phyloP scores from a whole-genome alignment of 2,329 filamentous ascomycete species.

The Coniella vitis region DNA sequence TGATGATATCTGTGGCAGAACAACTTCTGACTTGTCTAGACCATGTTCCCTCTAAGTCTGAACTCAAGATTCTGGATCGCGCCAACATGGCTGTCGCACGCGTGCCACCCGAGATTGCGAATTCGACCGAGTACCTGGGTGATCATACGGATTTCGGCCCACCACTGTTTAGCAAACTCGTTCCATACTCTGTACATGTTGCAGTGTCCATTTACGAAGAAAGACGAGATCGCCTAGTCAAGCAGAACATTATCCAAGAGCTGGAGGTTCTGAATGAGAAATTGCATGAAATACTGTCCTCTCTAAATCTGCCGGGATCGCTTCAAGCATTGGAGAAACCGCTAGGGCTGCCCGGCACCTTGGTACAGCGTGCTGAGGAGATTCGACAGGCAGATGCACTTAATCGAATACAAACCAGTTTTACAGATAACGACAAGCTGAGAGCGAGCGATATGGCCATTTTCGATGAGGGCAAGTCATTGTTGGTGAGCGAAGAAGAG shows the following conservation, averaged over 20 bases:
- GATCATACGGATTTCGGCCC: constrained; percentile 75
- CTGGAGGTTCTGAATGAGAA: constrained; percentile 74
- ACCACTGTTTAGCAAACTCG: constrained; percentile 81
- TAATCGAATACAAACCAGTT: constrained; percentile 66
- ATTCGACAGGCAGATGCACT: constrained; percentile 86
- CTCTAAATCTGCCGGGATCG: constrained; percentile 82
- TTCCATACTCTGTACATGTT: constrained; percentile 92
- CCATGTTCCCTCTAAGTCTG: constrained; percentile 78
- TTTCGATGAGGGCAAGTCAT: constrained; percentile 76
- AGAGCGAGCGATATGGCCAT: constrained; percentile 69
- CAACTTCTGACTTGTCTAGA: constrained; percentile 37
- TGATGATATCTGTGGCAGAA: no score
- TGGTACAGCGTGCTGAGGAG: constrained; percentile 89
- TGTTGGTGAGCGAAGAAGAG: constrained; percentile 71
- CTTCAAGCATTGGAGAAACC: constrained; percentile 93
- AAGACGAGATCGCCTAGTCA: constrained; percentile 81
- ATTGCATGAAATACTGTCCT: constrained; percentile 72
- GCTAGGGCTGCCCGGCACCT: constrained; percentile 74
- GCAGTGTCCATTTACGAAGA: constrained; percentile 95
- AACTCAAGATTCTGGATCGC: constrained; percentile 77
- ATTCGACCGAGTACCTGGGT: constrained; percentile 73
- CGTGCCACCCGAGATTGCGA: constrained; percentile 73
- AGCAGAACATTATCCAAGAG: constrained; percentile 78
- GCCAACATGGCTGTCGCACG: constrained; percentile 81
- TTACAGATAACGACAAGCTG: constrained; percentile 87